Conservation (phyloP, 805 yeast genomes). For the Candida pini region DNA sequence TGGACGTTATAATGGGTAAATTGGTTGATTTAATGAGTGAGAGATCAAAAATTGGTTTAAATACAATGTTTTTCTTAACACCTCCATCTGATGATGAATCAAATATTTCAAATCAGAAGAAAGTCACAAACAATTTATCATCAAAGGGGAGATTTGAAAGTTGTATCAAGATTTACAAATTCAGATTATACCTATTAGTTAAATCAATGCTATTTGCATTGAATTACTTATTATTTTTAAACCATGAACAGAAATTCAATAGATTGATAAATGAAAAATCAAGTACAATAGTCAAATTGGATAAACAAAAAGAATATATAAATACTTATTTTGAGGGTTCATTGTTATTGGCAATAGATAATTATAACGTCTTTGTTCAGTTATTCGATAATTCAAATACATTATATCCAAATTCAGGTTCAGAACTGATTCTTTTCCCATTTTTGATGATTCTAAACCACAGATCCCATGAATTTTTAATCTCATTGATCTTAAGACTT, state of each 20-base stretch:
- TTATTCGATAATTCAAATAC: slow-evolving; percentile 24
- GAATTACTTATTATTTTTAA: slow-evolving; percentile 40
- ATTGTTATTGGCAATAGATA: slow-evolving; percentile 31
- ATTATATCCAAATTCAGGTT: slow-evolving; percentile 31
- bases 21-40: slow-evolving; percentile 27
- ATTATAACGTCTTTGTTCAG: slow-evolving; percentile 31
- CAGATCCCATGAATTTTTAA: slow-evolving; percentile 51
- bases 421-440: slow-evolving; percentile 45
- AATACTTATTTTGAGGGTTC: slow-evolving; percentile 31
- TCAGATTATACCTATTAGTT: slow-evolving; percentile 29
- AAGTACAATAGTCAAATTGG: slow-evolving; percentile 25
- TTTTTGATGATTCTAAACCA: slow-evolving; percentile 48
- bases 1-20: slow-evolving; percentile 25
- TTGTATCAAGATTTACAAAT: slow-evolving; percentile 24
- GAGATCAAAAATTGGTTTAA: slow-evolving; percentile 23
- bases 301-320: slow-evolving; percentile 26
- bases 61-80: slow-evolving; percentile 19
- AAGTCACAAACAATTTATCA: not conserved
- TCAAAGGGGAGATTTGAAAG: slow-evolving; percentile 15
- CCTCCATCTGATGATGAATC: slow-evolving; percentile 8
- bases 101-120: slow-evolving; percentile 1
- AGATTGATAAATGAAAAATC: slow-evolving; percentile 25
- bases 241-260: slow-evolving; percentile 33
- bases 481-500: slow-evolving; percentile 46
- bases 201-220: slow-evolving; percentile 45